These are phyloP conservation scores for Hamamelis virginiana DNA, from an alignment of 164 flowering plant genomes.

Conservation along the genomic window DNA sequence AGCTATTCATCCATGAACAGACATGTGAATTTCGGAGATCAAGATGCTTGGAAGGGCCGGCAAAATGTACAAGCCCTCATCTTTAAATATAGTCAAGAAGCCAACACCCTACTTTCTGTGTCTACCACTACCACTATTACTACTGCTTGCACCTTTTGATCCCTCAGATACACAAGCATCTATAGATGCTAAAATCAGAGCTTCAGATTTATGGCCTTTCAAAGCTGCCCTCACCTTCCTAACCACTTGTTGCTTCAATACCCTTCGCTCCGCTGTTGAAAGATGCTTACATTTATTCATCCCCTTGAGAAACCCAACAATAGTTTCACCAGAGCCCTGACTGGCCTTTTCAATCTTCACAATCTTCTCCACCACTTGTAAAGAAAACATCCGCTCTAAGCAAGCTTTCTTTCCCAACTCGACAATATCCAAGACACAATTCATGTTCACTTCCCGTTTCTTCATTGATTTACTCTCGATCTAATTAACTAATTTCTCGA, in stretches of 20 bases:
- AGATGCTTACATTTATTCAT: conserved; percentile 45
- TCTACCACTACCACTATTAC: conserved; percentile 30
- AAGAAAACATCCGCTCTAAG: conserved; percentile 35
- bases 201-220: conserved; percentile 41
- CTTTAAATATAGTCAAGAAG: neutral
- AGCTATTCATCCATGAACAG: neutral
- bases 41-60: neutral
- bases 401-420: conserved; percentile 44
- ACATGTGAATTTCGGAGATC: neutral
- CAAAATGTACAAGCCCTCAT: neutral
- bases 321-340: conserved; percentile 30
- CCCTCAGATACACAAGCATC: conserved; percentile 37
- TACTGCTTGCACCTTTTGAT: conserved; percentile 24
- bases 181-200: conserved; percentile 32
- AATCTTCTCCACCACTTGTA: conserved; percentile 45
- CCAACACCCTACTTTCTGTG: conserved; percentile 13
- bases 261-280: conserved; percentile 36
- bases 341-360: conserved; percentile 29
- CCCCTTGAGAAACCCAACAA: conserved; percentile 38
- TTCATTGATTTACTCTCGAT: conserved; percentile 38
- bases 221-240: conserved; percentile 35
- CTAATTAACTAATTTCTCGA: conserved; percentile 33
- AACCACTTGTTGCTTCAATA: conserved; percentile 47
- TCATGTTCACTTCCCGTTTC: conserved; percentile 36
- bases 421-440: conserved; percentile 38